Evolutionary conservation across 2,329 filamentous ascomycete species (phyloP).

Genomic region (Fusarium clavum): DNA sequence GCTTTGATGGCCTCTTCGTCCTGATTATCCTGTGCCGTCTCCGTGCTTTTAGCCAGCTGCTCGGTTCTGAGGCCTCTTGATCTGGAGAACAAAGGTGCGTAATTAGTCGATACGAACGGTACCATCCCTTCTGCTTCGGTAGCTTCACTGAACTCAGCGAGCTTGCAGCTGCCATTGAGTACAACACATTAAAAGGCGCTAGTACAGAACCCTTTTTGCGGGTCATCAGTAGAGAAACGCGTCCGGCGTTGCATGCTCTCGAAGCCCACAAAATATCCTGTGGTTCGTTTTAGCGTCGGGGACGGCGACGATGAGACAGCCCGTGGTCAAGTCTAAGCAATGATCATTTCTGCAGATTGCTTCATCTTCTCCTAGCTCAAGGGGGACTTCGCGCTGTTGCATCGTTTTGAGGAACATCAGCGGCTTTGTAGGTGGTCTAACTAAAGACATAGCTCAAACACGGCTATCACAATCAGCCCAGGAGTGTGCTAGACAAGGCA

Average conservation of each 20-base stretch:
- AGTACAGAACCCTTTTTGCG: constrained; percentile 35
- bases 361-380: constrained; percentile 38
- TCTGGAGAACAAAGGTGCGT: neutral
- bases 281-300: constrained; percentile 44
- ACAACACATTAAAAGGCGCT: constrained; percentile 22
- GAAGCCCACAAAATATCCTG: constrained; percentile 33
- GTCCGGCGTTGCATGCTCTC: constrained; percentile 31
- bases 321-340: constrained; percentile 24
- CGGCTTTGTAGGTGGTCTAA: constrained; percentile 37
- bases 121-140: constrained; percentile 10
- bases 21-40: constrained; percentile 21
- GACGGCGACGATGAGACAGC: constrained; percentile 39
- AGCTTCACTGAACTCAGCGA: constrained; percentile 10
- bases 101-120: constrained; percentile 6
- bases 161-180: constrained; percentile 8
- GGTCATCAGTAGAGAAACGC: constrained; percentile 36
- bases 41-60: constrained; percentile 5
- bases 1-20: constrained; percentile 1
- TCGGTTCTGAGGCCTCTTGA: neutral
- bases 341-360: constrained; percentile 40
- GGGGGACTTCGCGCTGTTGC: constrained; percentile 29
- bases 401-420: constrained; percentile 31
- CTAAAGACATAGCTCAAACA: constrained; percentile 30
- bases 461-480: constrained; percentile 33
- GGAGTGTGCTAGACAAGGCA: neutral